Evolutionary conservation across 1,284 basidiomycete genomes (phyloP).

Genomic region (Ganoderma boninense): DNA sequence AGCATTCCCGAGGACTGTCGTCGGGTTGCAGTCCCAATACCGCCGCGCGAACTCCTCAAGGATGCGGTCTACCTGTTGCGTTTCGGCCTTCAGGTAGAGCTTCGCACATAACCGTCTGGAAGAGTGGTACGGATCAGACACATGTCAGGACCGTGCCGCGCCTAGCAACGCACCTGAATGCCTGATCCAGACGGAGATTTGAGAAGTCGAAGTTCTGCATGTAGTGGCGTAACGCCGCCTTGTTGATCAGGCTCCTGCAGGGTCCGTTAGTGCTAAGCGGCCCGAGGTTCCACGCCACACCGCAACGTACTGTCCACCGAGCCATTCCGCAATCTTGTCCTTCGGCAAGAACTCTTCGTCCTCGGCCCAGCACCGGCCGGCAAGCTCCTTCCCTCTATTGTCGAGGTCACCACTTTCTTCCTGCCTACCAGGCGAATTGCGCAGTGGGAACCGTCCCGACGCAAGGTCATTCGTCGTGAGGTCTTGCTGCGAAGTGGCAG

Average conservation of each 20-base stretch:
- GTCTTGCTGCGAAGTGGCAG: conserved; percentile 60
- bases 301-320: conserved; percentile 84
- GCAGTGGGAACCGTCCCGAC: conserved; percentile 52
- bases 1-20: conserved; percentile 80
- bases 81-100: conserved; percentile 94
- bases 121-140: conserved; percentile 28
- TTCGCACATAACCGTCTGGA: conserved; percentile 87
- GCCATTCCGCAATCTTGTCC: conserved; percentile 96
- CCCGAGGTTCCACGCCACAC: conserved; percentile 4
- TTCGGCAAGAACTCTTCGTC: conserved; percentile 85
- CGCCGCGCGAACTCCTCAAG: conserved; percentile 89
- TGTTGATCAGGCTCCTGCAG: conserved; percentile 77
- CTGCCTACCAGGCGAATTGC: conserved; percentile 51
- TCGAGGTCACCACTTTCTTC: conserved; percentile 69
- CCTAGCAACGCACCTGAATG: conserved; percentile 75
- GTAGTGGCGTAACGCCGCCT: conserved; percentile 79
- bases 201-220: conserved; percentile 92
- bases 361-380: conserved; percentile 86
- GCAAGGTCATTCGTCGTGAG: conserved; percentile 56
- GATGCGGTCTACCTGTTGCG: conserved; percentile 97
- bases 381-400: conserved; percentile 75
- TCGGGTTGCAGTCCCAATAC: conserved; percentile 92
- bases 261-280: conserved; percentile 27
- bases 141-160: neutral
- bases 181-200: conserved; percentile 83